Evolutionary conservation across 306 rosid genomes (phyloP).

Genomic region (Vigna hirtella): DNA sequence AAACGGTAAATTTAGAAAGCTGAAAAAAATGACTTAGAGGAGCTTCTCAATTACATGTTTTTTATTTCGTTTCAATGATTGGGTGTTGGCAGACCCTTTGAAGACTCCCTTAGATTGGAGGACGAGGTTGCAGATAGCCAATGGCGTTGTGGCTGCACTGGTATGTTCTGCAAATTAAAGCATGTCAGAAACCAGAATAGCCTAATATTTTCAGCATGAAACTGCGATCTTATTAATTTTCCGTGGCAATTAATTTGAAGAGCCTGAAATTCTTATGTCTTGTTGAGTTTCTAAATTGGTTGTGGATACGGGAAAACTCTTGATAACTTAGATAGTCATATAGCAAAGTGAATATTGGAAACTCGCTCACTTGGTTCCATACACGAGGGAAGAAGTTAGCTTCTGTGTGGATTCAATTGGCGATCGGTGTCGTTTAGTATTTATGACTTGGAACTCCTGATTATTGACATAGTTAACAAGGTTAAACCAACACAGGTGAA

Average conservation of each 20-base stretch:
- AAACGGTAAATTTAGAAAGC: slow-evolving; percentile 59
- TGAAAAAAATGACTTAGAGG: slow-evolving; percentile 23
- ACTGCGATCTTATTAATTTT: slow-evolving; percentile 2
- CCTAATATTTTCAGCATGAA: slow-evolving; percentile 28
- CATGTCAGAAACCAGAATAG: slow-evolving; percentile 19
- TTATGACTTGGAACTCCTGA: neutral
- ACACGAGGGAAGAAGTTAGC: neutral
- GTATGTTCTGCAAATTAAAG: slow-evolving; percentile 52
- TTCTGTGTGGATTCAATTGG: neutral
- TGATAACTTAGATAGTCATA: neutral
- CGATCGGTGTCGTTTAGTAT: neutral
- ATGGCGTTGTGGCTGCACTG: slow-evolving; percentile 86
- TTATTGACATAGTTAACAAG: neutral
- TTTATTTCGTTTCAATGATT: slow-evolving; percentile 38
- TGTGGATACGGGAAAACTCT: neutral
- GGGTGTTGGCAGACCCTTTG: slow-evolving; percentile 73
- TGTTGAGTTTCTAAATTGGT: slow-evolving; percentile 1
- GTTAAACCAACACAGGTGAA: neutral
- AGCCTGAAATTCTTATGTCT: slow-evolving; percentile 21
- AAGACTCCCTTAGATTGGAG: slow-evolving; percentile 93
- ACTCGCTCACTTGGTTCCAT: slow-evolving; percentile 3
- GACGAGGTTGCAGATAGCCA: slow-evolving; percentile 80
- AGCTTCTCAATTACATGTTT: slow-evolving; percentile 14
- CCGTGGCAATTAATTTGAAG: slow-evolving; percentile 16
- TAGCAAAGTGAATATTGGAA: neutral